Conservation (phyloP, 345 rosid species). For the Luvunga scandens region DNA sequence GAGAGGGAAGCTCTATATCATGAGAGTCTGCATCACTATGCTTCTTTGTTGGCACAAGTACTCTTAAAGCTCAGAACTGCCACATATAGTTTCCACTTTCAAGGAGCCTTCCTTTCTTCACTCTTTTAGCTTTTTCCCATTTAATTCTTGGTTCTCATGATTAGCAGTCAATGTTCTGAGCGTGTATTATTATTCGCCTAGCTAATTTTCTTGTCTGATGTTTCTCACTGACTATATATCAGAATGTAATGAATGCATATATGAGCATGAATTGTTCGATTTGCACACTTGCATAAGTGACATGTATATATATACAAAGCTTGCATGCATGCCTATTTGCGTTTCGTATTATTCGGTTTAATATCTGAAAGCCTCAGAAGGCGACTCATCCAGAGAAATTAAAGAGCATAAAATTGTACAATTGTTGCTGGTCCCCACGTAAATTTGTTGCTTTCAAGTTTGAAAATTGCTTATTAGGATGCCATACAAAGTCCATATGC, state of each 20-base stretch:
- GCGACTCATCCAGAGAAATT: too few relatives aligned
- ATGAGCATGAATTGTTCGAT: background rate
- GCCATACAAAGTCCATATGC: too few relatives aligned
- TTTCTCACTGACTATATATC: background rate
- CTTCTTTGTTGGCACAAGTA: constrained; percentile 66
- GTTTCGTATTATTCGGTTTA: too few relatives aligned
- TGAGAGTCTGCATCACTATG: constrained; percentile 60
- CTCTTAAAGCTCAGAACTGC: constrained; percentile 14
- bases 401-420: too few relatives aligned
- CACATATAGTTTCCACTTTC: background rate
- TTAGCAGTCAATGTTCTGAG: background rate
- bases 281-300: background rate
- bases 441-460: background rate
- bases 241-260: background rate
- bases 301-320: background rate
- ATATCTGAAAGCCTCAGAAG: too few relatives aligned
- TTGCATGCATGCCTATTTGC: background rate
- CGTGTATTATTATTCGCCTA: background rate
- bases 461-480: background rate
- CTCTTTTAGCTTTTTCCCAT: background rate
- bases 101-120: background rate
- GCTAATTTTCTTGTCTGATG: background rate
- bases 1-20: constrained; percentile 57
- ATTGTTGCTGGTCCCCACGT: background rate
- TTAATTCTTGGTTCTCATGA: background rate